phyloP scores from a whole-genome alignment of 768 basidiomycete species.

The Melanogaster broomeanus region DNA sequence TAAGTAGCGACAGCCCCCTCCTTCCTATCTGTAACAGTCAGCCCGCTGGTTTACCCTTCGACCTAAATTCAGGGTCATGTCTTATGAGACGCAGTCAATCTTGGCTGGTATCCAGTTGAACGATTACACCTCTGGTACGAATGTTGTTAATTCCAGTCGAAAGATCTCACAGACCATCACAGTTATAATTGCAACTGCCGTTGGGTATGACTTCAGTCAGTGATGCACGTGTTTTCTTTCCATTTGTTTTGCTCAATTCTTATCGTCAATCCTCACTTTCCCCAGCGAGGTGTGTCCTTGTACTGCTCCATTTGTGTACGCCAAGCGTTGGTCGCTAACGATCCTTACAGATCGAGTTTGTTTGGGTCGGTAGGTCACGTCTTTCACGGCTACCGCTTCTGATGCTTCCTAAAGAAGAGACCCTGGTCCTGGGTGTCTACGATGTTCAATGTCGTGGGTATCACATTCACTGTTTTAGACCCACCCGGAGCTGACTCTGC shows the following conservation, averaged over 20 bases:
- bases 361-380: constrained; percentile 17
- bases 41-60: too few species aligned
- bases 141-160: neutral
- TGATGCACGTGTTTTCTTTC: neutral
- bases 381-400: neutral
- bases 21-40: too few species aligned
- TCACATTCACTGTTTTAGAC: constrained; percentile 19
- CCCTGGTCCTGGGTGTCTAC: neutral
- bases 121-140: constrained; percentile 7
- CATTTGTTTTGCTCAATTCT: neutral
- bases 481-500: neutral
- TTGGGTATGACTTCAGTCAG: constrained; percentile 8
- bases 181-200: constrained; percentile 1
- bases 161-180: neutral
- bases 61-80: neutral
- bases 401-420: neutral
- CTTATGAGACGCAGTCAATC: neutral
- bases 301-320: neutral
- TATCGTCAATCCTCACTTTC: constrained; percentile 14
- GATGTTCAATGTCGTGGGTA: neutral
- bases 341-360: constrained; percentile 6
- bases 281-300: constrained; percentile 15
- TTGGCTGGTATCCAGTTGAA: constrained; percentile 6
- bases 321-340: constrained; percentile 1
- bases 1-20: too few species aligned